Conservation (phyloP, 2,329 filamentous ascomycete genomes). For the Thelonectria rubi region DNA sequence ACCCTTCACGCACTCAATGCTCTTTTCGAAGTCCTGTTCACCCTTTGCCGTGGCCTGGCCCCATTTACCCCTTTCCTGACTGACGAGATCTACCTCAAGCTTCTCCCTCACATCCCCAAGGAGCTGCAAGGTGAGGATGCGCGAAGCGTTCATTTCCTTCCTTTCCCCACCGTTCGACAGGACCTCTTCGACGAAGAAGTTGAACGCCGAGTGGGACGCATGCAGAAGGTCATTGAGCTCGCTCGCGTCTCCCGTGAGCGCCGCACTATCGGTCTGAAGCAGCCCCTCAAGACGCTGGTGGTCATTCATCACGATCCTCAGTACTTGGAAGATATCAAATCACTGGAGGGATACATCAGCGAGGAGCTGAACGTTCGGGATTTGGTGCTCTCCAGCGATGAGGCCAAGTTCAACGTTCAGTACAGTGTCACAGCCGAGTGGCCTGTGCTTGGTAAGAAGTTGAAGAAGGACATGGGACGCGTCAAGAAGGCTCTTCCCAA, state of each 20-base stretch:
- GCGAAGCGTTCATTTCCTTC: slow-evolving; percentile 90
- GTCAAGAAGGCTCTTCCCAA: slow-evolving; percentile 90
- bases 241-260: slow-evolving; percentile 87
- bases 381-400: slow-evolving; percentile 83
- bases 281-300: slow-evolving; percentile 86
- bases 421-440: slow-evolving; percentile 92
- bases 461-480: slow-evolving; percentile 92
- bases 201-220: slow-evolving; percentile 85
- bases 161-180: slow-evolving; percentile 87
- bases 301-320: slow-evolving; percentile 86
- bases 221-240: slow-evolving; percentile 96
- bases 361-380: slow-evolving; percentile 94
- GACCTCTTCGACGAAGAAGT: slow-evolving; percentile 88
- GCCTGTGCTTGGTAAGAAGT: slow-evolving; percentile 93
- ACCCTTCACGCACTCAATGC: slow-evolving; percentile 92
- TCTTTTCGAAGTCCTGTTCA: slow-evolving; percentile 92
- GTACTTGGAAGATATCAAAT: slow-evolving; percentile 87
- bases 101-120: slow-evolving; percentile 83
- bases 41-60: slow-evolving; percentile 84
- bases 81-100: slow-evolving; percentile 89
- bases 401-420: slow-evolving; percentile 90
- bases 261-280: slow-evolving; percentile 85
- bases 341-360: slow-evolving; percentile 85
- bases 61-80: slow-evolving; percentile 97
- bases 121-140: slow-evolving; percentile 74